Conservation (phyloP, 139 green algal species). For the Pycnococcus provasolii region DNA sequence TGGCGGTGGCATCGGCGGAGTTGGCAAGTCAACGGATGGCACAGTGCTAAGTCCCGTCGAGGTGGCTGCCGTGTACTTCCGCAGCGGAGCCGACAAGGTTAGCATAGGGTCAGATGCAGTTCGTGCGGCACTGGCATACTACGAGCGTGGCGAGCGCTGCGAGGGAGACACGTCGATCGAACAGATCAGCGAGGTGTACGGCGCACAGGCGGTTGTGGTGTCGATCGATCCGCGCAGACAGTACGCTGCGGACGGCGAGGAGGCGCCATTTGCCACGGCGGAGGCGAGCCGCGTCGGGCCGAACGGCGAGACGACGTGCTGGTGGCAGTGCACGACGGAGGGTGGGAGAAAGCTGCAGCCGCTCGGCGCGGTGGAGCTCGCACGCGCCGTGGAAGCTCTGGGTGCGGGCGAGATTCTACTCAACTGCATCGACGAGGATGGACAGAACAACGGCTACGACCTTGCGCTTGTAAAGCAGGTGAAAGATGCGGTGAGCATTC, state of each 20-base stretch:
- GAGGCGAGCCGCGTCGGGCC: conserved; percentile 51
- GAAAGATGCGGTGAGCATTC: conserved; percentile 80
- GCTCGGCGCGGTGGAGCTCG: conserved; percentile 83
- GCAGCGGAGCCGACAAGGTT: conserved; percentile 89
- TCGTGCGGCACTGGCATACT: not conserved
- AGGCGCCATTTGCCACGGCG: conserved; percentile 50
- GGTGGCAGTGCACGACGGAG: conserved; percentile 94
- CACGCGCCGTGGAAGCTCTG: conserved; percentile 73
- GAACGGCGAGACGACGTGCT: conserved; percentile 88
- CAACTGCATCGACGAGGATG: conserved; percentile 91
- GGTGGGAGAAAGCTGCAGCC: conserved; percentile 79
- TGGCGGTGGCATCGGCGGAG: conserved; percentile 79
- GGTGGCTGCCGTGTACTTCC: conserved; percentile 94
- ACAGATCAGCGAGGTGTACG: conserved; percentile 89
- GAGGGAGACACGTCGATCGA: conserved; percentile 73
- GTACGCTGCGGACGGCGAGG: conserved; percentile 59
- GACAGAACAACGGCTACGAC: conserved; percentile 68
- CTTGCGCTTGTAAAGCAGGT: conserved; percentile 80
- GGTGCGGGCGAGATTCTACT: conserved; percentile 96
- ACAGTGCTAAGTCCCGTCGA: conserved; percentile 62
- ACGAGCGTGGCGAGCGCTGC: not conserved
- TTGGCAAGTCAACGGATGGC: conserved; percentile 62
- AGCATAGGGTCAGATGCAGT: conserved; percentile 86
- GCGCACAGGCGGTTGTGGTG: conserved; percentile 73
- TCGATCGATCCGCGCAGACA: conserved; percentile 83